Conservation (phyloP, 2,329 filamentous ascomycete genomes). For the Colletotrichum brevisporum region DNA sequence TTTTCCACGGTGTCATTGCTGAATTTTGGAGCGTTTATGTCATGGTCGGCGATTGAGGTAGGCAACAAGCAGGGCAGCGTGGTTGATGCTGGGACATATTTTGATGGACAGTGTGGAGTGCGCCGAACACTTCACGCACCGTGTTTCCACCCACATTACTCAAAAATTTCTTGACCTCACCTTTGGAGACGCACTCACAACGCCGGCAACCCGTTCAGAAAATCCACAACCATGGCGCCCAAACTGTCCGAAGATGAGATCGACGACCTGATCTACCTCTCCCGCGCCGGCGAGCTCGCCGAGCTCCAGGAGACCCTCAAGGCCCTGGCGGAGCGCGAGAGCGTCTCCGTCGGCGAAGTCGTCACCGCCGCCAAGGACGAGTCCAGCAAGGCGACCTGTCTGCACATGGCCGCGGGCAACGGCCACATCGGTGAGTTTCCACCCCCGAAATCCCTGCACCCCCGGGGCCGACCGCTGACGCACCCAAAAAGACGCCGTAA, state of each 20-base stretch:
- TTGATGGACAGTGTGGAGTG: constrained; percentile 29
- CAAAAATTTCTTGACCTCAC: constrained; percentile 39
- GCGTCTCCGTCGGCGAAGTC: constrained; percentile 72
- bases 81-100: neutral
- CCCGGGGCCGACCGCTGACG: neutral
- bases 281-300: constrained; percentile 81
- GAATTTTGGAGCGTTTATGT: neutral
- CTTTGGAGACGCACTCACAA: constrained; percentile 20
- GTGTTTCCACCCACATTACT: constrained; percentile 38
- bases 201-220: constrained; percentile 4
- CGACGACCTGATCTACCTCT: constrained; percentile 91
- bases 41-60: neutral
- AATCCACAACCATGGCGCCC: constrained; percentile 58
- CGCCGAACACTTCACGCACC: constrained; percentile 11
- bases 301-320: constrained; percentile 75
- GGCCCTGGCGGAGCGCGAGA: constrained; percentile 73
- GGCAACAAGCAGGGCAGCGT: constrained; percentile 5
- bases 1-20: no score
- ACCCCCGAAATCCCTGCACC: neutral
- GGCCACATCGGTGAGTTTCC: constrained; percentile 79
- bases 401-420: constrained; percentile 96
- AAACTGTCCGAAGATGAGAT: constrained; percentile 82
- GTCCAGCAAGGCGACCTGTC: constrained; percentile 81
- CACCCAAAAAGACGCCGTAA: constrained; percentile 58
- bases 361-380: constrained; percentile 80